These are phyloP conservation scores for Paraphaeosphaeria minitans DNA, from an alignment of 2,329 filamentous ascomycete genomes.

Conservation along the genomic window DNA sequence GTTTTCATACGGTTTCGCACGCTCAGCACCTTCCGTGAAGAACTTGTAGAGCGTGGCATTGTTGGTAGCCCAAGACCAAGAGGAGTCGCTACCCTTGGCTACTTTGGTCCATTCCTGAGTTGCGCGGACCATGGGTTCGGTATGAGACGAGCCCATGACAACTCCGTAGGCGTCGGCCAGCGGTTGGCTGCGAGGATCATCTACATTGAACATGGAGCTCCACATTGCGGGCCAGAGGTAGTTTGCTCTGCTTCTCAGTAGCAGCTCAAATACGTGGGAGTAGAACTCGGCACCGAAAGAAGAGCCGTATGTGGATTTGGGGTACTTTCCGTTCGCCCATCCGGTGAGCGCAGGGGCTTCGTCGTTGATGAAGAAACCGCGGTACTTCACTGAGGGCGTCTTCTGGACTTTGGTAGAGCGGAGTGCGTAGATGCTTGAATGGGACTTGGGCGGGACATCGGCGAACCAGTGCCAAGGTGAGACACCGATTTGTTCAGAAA, in stretches of 20 bases:
- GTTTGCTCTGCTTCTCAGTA: constrained; percentile 72
- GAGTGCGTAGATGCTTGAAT: constrained; percentile 61
- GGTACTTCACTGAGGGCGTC: constrained; percentile 68
- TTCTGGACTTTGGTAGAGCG: constrained; percentile 61
- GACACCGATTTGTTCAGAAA: constrained; percentile 75
- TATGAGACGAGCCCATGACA: constrained; percentile 74
- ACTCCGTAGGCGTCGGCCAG: constrained; percentile 75
- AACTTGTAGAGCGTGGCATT: constrained; percentile 71
- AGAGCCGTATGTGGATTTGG: constrained; percentile 50
- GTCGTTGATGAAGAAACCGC: constrained; percentile 73
- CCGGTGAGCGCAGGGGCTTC: constrained; percentile 70
- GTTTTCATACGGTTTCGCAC: constrained; percentile 69
- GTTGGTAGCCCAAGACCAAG: constrained; percentile 73
- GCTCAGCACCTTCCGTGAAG: constrained; percentile 68
- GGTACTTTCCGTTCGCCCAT: constrained; percentile 65
- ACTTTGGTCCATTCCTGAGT: constrained; percentile 58
- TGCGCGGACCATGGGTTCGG: constrained; percentile 70
- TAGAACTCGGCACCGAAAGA: constrained; percentile 67
- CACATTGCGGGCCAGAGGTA: constrained; percentile 77
- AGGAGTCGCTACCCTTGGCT: constrained; percentile 54
- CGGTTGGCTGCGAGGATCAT: constrained; percentile 70
- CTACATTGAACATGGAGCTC: constrained; percentile 73
- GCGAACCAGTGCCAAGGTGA: constrained; percentile 74
- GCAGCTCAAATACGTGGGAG: constrained; percentile 70
- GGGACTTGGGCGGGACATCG: constrained; percentile 61